A percentile compares a stretch with the other conserved stretches of the same genome.
phyloP scores from a whole-genome alignment of 2,329 filamentous ascomycete species.

The Capronia coronata region DNA sequence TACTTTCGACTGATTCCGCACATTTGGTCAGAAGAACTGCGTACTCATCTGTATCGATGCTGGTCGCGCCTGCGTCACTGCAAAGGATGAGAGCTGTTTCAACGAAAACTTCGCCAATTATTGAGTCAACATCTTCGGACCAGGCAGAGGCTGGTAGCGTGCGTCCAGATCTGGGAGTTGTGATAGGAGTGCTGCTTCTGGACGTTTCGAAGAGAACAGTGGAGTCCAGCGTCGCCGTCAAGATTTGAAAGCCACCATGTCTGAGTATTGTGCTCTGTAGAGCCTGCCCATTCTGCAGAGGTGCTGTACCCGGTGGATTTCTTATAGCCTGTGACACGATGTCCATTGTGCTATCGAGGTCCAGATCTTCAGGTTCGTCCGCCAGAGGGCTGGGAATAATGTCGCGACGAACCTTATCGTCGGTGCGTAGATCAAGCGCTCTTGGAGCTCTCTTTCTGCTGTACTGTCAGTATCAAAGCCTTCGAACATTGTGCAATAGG shows the following conservation, averaged over 20 bases:
- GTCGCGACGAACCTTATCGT: background rate
- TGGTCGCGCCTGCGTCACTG: background rate
- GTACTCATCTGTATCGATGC: background rate
- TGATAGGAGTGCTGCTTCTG: background rate
- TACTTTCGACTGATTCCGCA: constrained; percentile 5
- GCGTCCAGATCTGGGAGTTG: constrained; percentile 4
- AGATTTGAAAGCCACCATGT: background rate
- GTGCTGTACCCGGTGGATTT: constrained; percentile 2
- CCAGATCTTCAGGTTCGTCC: background rate
- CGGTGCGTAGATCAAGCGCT: background rate
- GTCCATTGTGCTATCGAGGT: background rate
- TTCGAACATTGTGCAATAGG: background rate
- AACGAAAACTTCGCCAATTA: constrained; percentile 1
- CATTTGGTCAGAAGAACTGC: constrained; percentile 3
- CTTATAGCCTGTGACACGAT: constrained; percentile 1
- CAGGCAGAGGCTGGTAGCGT: constrained; percentile 5
- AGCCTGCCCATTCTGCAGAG: background rate
- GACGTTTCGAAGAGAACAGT: constrained; percentile 3
- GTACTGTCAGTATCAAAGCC: constrained; percentile 1
- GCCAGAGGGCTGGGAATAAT: background rate
- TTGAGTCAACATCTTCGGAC: constrained; percentile 5
- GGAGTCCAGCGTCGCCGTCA: constrained; percentile 6
- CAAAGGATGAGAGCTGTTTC: constrained; percentile 4
- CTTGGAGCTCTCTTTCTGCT: constrained; percentile 13
- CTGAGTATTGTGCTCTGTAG: background rate